Percentiles rank a stretch among this genome's conserved stretches.
Conservation (phyloP, 495 filamentous ascomycete species). For the Trichoderma parareesei region DNA sequence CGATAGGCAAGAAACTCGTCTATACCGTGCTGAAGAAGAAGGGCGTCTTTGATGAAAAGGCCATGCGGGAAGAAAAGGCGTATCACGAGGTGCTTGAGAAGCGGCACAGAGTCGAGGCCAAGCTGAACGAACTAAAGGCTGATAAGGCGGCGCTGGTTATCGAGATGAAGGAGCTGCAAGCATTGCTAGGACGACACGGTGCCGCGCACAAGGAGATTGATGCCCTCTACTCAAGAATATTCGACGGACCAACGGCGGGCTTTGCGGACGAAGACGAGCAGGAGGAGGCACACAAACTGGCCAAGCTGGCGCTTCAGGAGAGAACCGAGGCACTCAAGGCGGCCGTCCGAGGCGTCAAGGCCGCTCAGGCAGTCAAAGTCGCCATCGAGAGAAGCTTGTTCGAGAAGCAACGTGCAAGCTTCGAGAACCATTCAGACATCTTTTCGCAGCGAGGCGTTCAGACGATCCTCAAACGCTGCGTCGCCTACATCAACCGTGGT, state of each 20-base stretch:
- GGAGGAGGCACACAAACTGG: not conserved
- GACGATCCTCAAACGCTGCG: not conserved
- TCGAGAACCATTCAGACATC: slow-evolving; percentile 1
- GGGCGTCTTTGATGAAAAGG: not conserved
- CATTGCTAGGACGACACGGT: not conserved
- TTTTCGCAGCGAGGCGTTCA: not conserved
- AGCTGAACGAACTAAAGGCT: not conserved
- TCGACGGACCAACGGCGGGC: not conserved
- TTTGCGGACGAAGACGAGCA: not conserved
- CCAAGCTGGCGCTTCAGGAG: not conserved
- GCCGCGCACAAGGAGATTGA: not conserved
- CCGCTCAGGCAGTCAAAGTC: not conserved
- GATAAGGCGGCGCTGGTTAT: not conserved
- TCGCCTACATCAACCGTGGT: not conserved
- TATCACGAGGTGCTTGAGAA: not conserved
- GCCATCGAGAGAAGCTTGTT: not conserved
- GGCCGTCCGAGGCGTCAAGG: not conserved
- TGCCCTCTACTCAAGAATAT: not conserved
- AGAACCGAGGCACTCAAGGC: slow-evolving; percentile 3
- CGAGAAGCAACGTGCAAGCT: not conserved
- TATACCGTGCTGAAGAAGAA: slow-evolving; percentile 2
- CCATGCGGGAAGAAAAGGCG: not conserved
- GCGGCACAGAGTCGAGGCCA: not conserved
- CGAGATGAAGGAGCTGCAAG: not conserved
- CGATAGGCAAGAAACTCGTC: not conserved